Percentiles rank a stretch among this genome's conserved stretches.
phyloP scores from a whole-genome alignment of 495 filamentous ascomycete species.

The Aspergillus ellipticus region DNA sequence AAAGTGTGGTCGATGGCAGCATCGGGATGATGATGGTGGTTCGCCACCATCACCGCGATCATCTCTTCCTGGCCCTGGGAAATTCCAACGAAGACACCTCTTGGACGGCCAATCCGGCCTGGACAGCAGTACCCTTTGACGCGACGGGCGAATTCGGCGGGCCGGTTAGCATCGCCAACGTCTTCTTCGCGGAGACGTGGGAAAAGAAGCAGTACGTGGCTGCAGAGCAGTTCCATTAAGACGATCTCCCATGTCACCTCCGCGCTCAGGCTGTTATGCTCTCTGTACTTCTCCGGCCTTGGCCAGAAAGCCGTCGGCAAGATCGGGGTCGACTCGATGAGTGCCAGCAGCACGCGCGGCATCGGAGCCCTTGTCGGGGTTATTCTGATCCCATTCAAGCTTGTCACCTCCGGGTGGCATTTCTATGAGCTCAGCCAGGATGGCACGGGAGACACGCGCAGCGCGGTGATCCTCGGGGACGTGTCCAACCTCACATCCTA shows the following conservation, averaged over 20 bases:
- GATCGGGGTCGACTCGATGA: no score
- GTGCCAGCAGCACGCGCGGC: no score
- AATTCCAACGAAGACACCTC: not conserved
- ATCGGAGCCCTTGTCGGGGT: no score
- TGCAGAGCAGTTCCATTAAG: no score
- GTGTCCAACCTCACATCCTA: not conserved
- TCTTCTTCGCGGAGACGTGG: not conserved
- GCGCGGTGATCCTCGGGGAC: not conserved
- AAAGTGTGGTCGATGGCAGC: not conserved
- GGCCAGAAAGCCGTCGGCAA: no score
- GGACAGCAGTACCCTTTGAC: constrained; percentile 4
- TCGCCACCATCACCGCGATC: not conserved
- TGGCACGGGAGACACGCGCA: not conserved
- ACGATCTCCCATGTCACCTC: no score
- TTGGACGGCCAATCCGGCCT: not conserved
- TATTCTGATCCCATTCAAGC: no score
- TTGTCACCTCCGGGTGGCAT: no score
- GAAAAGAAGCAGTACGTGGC: not conserved
- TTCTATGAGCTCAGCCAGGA: constrained; percentile 2
- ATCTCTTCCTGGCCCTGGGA: not conserved
- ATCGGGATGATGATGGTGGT: constrained; percentile 5
- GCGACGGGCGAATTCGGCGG: not conserved
- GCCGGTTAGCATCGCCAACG: not conserved
- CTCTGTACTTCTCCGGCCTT: no score
- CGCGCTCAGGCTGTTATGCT: no score